Evolutionary conservation across 2,329 filamentous ascomycete species (phyloP).

Genomic region (Cordyceps sp.): DNA sequence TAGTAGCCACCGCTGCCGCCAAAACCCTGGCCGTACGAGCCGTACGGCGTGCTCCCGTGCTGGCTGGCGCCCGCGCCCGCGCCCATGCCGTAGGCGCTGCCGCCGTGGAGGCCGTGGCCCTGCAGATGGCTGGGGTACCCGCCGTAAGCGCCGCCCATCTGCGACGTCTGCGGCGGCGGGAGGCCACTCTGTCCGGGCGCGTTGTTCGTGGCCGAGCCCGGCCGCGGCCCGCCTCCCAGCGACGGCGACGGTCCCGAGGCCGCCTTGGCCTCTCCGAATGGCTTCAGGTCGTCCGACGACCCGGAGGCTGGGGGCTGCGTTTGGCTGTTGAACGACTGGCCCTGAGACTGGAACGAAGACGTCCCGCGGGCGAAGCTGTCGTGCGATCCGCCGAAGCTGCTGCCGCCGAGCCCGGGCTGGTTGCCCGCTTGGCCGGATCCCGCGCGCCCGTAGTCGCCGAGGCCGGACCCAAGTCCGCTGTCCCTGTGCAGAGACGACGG

Average conservation of each 20-base stretch:
- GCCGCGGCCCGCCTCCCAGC: constrained; percentile 33
- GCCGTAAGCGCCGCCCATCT: constrained; percentile 35
- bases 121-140: constrained; percentile 39
- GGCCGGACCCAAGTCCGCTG: constrained; percentile 29
- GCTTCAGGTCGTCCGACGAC: constrained; percentile 38
- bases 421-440: constrained; percentile 30
- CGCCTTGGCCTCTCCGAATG: constrained; percentile 38
- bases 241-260: constrained; percentile 39
- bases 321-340: constrained; percentile 34
- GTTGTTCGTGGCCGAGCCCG: constrained; percentile 40
- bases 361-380: constrained; percentile 37
- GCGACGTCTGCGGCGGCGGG: constrained; percentile 37
- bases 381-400: constrained; percentile 35
- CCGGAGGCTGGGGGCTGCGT: constrained; percentile 26
- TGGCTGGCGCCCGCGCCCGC: constrained; percentile 32
- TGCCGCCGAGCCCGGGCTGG: constrained; percentile 31
- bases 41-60: constrained; percentile 35
- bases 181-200: constrained; percentile 32
- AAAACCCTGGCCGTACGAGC: constrained; percentile 33
- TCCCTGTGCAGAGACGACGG: constrained; percentile 38
- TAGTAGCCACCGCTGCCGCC: constrained; percentile 31
- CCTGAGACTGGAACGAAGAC: constrained; percentile 37
- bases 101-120: constrained; percentile 35
- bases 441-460: constrained; percentile 37
- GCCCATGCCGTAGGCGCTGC: constrained; percentile 37